Conservation (phyloP, 306 rosid species). For the Corylus avellana region DNA sequence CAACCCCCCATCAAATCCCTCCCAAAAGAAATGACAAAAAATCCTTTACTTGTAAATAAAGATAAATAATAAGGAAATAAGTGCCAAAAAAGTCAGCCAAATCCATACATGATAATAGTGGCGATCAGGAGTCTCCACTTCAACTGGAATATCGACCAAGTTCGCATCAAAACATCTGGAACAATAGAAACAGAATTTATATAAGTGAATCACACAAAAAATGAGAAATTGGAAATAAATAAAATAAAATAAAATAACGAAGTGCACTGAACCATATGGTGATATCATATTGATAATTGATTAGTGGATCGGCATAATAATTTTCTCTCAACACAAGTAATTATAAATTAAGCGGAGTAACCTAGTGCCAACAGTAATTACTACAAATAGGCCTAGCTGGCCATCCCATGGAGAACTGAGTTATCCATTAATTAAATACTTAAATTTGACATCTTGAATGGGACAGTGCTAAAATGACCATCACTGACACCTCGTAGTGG, state of each 20-base stretch:
- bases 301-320: not conserved
- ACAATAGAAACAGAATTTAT: conserved; percentile 3
- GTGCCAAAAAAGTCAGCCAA: conserved; percentile 6
- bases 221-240: conserved; percentile 2
- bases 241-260: not conserved
- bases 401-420: not conserved
- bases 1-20: not conserved
- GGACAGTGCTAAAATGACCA: not conserved
- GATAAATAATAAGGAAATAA: conserved; percentile 10
- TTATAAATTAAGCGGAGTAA: not conserved
- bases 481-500: not conserved
- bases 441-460: not conserved
- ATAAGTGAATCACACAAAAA: not conserved
- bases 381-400: not conserved
- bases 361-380: not conserved
- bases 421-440: not conserved
- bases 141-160: conserved; percentile 81
- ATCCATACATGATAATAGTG: conserved; percentile 83
- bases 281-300: not conserved
- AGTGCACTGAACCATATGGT: not conserved
- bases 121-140: conserved; percentile 94
- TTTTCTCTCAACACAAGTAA: not conserved
- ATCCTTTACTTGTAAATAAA: not conserved
- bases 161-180: conserved; percentile 73
- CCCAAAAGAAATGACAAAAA: not conserved